phyloP scores from a whole-genome alignment of 805 yeast species.

The Barnettozyma salicaria region DNA sequence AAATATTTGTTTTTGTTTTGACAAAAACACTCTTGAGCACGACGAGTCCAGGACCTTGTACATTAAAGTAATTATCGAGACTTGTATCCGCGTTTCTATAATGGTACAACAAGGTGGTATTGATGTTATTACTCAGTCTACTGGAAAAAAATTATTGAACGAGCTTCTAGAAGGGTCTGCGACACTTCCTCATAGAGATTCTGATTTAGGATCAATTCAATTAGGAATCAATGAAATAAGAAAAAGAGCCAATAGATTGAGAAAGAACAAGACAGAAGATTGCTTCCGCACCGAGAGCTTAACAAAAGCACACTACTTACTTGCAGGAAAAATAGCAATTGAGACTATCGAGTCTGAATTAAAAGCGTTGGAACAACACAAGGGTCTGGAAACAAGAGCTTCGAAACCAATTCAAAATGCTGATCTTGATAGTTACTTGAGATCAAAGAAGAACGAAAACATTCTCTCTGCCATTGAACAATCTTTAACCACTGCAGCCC shows the following conservation, averaged over 20 bases:
- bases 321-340: conserved; percentile 85
- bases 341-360: conserved; percentile 71
- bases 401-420: conserved; percentile 19
- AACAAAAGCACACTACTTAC: conserved; percentile 78
- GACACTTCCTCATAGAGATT: conserved; percentile 58
- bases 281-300: conserved; percentile 33
- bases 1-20: conserved; percentile 7
- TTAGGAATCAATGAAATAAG: conserved; percentile 75
- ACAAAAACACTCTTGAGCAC: neutral
- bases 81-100: no score
- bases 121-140: conserved; percentile 2
- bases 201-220: conserved; percentile 75
- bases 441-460: conserved; percentile 72
- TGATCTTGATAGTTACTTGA: conserved; percentile 60
- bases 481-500: conserved; percentile 63
- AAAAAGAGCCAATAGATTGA: conserved; percentile 53
- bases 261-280: conserved; percentile 37
- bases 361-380: conserved; percentile 31
- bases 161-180: conserved; percentile 75
- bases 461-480: conserved; percentile 79
- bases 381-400: conserved; percentile 27
- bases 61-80: neutral
- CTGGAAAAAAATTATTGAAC: conserved; percentile 37
- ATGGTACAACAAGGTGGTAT: conserved; percentile 5
- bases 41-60: neutral